Evolutionary conservation across 805 yeast genomes (phyloP).

Genomic region (Saccharomycopsis lassenensis): DNA sequence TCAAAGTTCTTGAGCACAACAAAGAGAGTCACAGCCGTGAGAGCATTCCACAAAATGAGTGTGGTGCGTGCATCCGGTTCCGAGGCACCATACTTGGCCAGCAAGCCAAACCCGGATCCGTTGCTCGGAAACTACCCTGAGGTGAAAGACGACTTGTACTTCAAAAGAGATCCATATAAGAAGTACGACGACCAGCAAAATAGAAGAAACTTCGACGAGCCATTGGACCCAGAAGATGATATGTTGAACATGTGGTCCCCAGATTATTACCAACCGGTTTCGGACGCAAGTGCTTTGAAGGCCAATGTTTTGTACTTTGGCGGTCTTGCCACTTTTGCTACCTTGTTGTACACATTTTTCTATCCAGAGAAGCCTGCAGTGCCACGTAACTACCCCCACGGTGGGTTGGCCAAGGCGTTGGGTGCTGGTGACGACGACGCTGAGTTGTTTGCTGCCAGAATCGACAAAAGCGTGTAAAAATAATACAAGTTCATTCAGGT

Average conservation of each 20-base stretch:
- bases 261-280: slow-evolving; percentile 52
- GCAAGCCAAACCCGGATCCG: slow-evolving; percentile 11
- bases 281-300: slow-evolving; percentile 49
- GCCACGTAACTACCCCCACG: slow-evolving; percentile 65
- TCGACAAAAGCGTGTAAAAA: slow-evolving; percentile 25
- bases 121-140: slow-evolving; percentile 45
- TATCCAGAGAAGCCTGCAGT: slow-evolving; percentile 63
- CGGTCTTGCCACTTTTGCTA: slow-evolving; percentile 30
- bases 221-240: slow-evolving; percentile 62
- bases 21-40: no score
- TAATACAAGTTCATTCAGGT: neutral
- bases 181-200: slow-evolving; percentile 74
- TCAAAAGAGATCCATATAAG: slow-evolving; percentile 56
- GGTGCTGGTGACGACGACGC: slow-evolving; percentile 49
- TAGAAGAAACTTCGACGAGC: slow-evolving; percentile 68
- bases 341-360: slow-evolving; percentile 37
- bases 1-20: no score
- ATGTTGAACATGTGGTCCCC: slow-evolving; percentile 80
- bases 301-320: slow-evolving; percentile 48
- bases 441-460: slow-evolving; percentile 29
- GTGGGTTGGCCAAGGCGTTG: slow-evolving; percentile 62
- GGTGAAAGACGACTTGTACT: slow-evolving; percentile 48
- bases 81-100: no score
- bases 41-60: no score
- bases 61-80: no score